Conservation (phyloP, 2,329 filamentous ascomycete genomes). For the Cryoendolithus antarcticus region DNA sequence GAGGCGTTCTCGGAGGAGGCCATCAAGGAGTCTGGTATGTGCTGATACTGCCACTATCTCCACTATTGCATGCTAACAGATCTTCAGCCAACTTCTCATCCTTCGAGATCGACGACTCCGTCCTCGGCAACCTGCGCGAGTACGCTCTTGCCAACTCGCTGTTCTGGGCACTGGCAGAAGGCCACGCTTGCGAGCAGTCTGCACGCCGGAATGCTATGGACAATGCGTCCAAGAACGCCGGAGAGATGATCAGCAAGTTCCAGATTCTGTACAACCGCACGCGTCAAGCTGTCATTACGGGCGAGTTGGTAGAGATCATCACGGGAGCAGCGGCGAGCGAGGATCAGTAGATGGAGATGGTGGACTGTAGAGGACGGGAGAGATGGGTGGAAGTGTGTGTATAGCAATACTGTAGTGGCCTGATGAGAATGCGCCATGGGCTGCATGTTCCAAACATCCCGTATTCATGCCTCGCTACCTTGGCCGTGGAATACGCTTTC, state of each 20-base stretch:
- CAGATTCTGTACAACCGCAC: slow-evolving; percentile 99
- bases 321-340: slow-evolving; percentile 94
- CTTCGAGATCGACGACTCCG: slow-evolving; percentile 89
- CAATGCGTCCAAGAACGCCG: slow-evolving; percentile 99
- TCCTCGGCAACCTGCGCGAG: slow-evolving; percentile 82
- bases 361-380: slow-evolving; percentile 7
- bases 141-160: slow-evolving; percentile 94
- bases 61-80: slow-evolving; percentile 35
- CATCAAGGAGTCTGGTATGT: slow-evolving; percentile 68
- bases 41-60: slow-evolving; percentile 83
- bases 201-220: slow-evolving; percentile 99
- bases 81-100: slow-evolving; percentile 78
- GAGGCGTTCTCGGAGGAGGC: slow-evolving; percentile 95
- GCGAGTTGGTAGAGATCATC: slow-evolving; percentile 99
- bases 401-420: neutral
- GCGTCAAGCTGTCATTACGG: slow-evolving; percentile 99
- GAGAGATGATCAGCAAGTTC: slow-evolving; percentile 99
- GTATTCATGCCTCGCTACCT: too few relatives aligned
- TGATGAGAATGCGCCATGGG: neutral
- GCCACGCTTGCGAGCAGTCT: slow-evolving; percentile 97
- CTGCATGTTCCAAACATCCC: too few relatives aligned
- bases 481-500: too few relatives aligned
- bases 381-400: slow-evolving; percentile 2
- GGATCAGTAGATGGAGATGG: slow-evolving; percentile 34
- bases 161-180: slow-evolving; percentile 96